phyloP scores from a whole-genome alignment of 129 eudicot species.

The Flaveria linearis region DNA sequence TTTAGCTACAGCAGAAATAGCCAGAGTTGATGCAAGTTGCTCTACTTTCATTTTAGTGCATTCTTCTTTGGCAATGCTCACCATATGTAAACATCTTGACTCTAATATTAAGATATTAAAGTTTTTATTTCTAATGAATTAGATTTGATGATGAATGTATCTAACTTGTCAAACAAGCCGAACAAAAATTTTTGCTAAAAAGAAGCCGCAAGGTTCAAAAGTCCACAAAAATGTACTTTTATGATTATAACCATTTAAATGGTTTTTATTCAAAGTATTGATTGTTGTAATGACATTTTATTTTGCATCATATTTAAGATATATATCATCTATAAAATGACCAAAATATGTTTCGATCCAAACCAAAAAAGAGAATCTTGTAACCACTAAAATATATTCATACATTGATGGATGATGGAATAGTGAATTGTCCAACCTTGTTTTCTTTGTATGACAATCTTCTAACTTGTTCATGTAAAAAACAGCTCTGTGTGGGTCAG shows the following conservation, averaged over 20 bases:
- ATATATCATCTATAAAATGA: not conserved
- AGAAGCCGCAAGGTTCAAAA: not conserved
- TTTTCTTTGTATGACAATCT: not conserved
- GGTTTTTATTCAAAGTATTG: not conserved
- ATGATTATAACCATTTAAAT: not conserved
- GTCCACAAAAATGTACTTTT: not conserved
- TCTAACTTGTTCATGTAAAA: conserved; percentile 29
- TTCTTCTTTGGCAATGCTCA: conserved; percentile 96
- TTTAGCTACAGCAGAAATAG: conserved; percentile 77
- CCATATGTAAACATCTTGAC: conserved; percentile 62
- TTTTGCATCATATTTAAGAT: not conserved
- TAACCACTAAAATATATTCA: not conserved
- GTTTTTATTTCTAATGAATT: not conserved
- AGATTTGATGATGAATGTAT: not conserved
- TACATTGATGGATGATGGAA: conserved; percentile 13
- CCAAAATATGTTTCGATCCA: not conserved
- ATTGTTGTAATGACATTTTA: not conserved
- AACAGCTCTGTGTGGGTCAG: conserved; percentile 85
- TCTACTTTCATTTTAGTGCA: conserved; percentile 94
- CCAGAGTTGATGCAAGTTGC: conserved; percentile 99
- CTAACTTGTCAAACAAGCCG: not conserved
- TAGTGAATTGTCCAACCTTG: not conserved
- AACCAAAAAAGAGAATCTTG: not conserved
- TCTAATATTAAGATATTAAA: not conserved
- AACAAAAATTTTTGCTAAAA: not conserved